These are phyloP conservation scores for Yamadazyma jaroonii DNA, from an alignment of 1,139 yeast genomes.

Conservation along the genomic window DNA sequence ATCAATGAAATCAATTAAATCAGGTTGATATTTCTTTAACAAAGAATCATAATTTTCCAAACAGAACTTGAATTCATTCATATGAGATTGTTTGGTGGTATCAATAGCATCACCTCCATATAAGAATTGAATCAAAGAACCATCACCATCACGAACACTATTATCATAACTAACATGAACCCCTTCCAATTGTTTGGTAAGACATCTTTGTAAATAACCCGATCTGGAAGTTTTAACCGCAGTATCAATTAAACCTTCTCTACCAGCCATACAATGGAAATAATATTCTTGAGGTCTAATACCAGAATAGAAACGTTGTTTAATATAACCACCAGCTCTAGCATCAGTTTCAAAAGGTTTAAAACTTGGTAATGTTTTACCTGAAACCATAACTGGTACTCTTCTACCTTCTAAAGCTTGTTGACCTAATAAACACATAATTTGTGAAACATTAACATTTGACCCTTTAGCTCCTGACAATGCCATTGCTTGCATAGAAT, in stretches of 20 bases:
- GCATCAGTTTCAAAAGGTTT: constrained; percentile 97
- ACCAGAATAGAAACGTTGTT: constrained; percentile 97
- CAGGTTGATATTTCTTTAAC: constrained; percentile 84
- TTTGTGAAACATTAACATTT: constrained; percentile 96
- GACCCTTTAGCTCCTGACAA: constrained; percentile 99
- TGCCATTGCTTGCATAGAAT: constrained; percentile 99
- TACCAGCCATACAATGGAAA: constrained; percentile 99
- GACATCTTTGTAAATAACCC: constrained; percentile 97
- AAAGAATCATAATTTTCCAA: constrained; percentile 86
- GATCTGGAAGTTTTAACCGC: constrained; percentile 99
- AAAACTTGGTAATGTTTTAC: constrained; percentile 95
- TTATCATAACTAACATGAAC: constrained; percentile 93
- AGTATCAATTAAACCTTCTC: constrained; percentile 99
- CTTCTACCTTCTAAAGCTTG: constrained; percentile 99
- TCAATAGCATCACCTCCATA: constrained; percentile 98
- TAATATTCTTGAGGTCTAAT: constrained; percentile 98
- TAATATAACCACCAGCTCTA: constrained; percentile 97
- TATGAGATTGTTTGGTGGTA: constrained; percentile 90
- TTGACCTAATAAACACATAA: constrained; percentile 98
- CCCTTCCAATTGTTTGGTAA: constrained; percentile 97
- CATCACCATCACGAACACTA: constrained; percentile 95
- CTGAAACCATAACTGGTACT: constrained; percentile 99
- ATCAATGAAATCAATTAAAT: constrained; percentile 54
- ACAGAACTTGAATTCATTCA: constrained; percentile 92
- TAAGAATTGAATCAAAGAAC: constrained; percentile 87